Evolutionary conservation across 2,329 filamentous ascomycete genomes (phyloP).

Genomic region (Aspergillus intermedius): DNA sequence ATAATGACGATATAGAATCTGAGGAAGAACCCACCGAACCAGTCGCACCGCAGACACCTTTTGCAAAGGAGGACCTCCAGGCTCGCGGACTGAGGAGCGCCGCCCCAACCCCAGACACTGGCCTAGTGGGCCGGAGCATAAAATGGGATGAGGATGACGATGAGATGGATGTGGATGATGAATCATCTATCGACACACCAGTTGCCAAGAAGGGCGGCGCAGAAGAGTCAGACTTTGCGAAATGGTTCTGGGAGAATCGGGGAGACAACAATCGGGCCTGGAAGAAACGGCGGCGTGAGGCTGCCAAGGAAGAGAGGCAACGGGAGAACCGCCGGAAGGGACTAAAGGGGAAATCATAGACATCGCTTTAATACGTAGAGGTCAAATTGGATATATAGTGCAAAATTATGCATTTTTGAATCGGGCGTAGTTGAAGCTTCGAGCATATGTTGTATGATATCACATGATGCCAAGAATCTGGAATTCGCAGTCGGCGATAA

Average conservation of each 20-base stretch:
- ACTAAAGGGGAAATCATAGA: slow-evolving; percentile 30
- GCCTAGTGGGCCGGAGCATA: slow-evolving; percentile 52
- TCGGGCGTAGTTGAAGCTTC: not conserved
- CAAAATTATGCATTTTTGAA: no score
- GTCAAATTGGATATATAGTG: not conserved
- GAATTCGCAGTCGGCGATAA: not conserved
- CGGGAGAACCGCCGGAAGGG: slow-evolving; percentile 52
- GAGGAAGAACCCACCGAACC: slow-evolving; percentile 42
- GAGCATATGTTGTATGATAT: not conserved
- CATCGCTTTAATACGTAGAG: not conserved
- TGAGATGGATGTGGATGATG: slow-evolving; percentile 18
- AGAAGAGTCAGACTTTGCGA: slow-evolving; percentile 52
- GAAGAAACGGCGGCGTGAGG: slow-evolving; percentile 53
- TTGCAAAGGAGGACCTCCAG: slow-evolving; percentile 69
- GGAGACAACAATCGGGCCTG: slow-evolving; percentile 46
- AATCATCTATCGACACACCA: slow-evolving; percentile 17
- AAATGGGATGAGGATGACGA: slow-evolving; percentile 22
- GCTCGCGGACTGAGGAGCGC: slow-evolving; percentile 65
- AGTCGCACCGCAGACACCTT: slow-evolving; percentile 68
- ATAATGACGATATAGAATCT: slow-evolving; percentile 46
- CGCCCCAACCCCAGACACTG: slow-evolving; percentile 91
- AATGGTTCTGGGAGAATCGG: slow-evolving; percentile 55
- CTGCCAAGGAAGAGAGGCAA: slow-evolving; percentile 54
- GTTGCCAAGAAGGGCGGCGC: slow-evolving; percentile 14
- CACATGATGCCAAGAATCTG: slow-evolving; percentile 11